Percentiles rank a stretch among this genome's conserved stretches.
Conservation (phyloP, 305 asterid species). For the Fraxinus velutina region DNA sequence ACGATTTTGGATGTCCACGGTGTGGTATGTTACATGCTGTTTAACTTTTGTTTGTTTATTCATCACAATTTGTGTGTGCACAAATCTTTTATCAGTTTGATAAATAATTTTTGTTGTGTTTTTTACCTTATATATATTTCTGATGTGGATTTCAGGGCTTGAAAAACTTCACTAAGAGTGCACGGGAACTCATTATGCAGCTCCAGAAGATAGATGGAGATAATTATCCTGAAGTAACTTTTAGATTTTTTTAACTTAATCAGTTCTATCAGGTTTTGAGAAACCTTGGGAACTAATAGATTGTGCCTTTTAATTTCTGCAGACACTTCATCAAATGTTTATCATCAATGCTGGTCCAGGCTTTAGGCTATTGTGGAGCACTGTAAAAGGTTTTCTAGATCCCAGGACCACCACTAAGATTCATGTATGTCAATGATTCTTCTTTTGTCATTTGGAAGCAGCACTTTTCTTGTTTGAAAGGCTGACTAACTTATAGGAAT, state of each 20-base stretch:
- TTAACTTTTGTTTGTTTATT: conserved; percentile 6
- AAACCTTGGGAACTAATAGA: not conserved
- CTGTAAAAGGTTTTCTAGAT: conserved; percentile 81
- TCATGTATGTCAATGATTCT: conserved; percentile 53
- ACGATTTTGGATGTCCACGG: conserved; percentile 97
- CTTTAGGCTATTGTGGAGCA: conserved; percentile 84
- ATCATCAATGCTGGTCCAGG: conserved; percentile 95
- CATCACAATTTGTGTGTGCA: conserved; percentile 13
- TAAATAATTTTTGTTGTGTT: not conserved
- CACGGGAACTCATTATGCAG: conserved; percentile 80
- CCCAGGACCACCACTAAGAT: conserved; percentile 96
- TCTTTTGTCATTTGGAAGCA: conserved; percentile 17
- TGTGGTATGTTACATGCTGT: conserved; percentile 57
- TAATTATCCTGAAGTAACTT: conserved; percentile 84
- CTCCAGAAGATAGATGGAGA: conserved; percentile 95
- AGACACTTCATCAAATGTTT: conserved; percentile 98
- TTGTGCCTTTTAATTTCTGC: conserved; percentile 35
- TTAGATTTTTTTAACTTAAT: conserved; percentile 2
- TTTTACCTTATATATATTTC: not conserved
- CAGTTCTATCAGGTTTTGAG: conserved; percentile 20
- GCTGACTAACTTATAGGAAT: conserved; percentile 14
- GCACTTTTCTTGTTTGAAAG: not conserved
- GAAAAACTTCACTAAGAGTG: conserved; percentile 77
- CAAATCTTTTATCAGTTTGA: conserved; percentile 8
- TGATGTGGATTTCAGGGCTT: conserved; percentile 52